phyloP scores from a whole-genome alignment of 352 stramenopile species.

The Albugo laibachii region DNA sequence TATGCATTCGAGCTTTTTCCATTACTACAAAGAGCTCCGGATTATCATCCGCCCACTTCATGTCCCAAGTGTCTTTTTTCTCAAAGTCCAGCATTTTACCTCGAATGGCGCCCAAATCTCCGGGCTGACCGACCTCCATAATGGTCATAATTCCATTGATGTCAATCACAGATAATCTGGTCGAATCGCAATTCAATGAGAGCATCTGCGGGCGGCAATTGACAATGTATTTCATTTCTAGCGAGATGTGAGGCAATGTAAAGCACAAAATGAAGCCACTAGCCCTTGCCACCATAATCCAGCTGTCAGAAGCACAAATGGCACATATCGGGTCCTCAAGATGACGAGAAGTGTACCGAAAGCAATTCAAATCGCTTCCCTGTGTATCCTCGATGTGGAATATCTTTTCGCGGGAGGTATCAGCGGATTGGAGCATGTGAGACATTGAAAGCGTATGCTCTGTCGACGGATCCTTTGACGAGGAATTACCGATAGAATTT shows the following conservation, averaged over 20 bases:
- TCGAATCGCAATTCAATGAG: slow-evolving; percentile 78
- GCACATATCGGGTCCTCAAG: slow-evolving; percentile 74
- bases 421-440: slow-evolving; percentile 23
- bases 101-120: slow-evolving; percentile 35
- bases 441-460: slow-evolving; percentile 17
- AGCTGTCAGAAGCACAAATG: slow-evolving; percentile 67
- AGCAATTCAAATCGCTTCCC: slow-evolving; percentile 46
- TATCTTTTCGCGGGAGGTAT: slow-evolving; percentile 56
- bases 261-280: slow-evolving; percentile 79
- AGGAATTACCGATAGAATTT: slow-evolving; percentile 11
- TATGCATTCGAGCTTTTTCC: slow-evolving; percentile 84
- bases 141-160: slow-evolving; percentile 75
- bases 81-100: slow-evolving; percentile 60
- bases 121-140: slow-evolving; percentile 50
- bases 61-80: slow-evolving; percentile 83
- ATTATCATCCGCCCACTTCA: slow-evolving; percentile 84
- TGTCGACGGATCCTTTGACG: neutral
- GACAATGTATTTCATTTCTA: slow-evolving; percentile 83
- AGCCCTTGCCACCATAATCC: slow-evolving; percentile 62
- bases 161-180: slow-evolving; percentile 78
- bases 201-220: slow-evolving; percentile 60
- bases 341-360: slow-evolving; percentile 41
- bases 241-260: slow-evolving; percentile 80
- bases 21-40: slow-evolving; percentile 83
- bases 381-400: slow-evolving; percentile 80